phyloP scores from a whole-genome alignment of 495 filamentous ascomycete genomes.

The Penicillium parvum region DNA sequence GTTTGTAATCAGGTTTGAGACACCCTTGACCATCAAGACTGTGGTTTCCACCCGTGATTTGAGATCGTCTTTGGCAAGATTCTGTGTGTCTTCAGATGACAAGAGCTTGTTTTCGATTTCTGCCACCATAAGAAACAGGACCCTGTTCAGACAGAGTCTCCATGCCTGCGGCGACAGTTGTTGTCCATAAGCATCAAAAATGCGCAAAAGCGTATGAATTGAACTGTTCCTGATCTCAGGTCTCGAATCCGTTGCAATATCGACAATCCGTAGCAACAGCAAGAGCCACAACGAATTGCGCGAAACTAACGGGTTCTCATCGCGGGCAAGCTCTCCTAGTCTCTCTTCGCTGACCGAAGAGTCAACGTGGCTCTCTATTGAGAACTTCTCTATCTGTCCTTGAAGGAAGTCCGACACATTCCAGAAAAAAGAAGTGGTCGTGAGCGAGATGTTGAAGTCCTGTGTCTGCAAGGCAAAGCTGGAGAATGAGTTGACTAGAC shows the following conservation, averaged over 20 bases:
- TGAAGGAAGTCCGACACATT: conserved; percentile 84
- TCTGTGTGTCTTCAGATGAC: conserved; percentile 20
- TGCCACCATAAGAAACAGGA: conserved; percentile 72
- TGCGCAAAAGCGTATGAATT: conserved; percentile 83
- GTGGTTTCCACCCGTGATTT: conserved; percentile 73
- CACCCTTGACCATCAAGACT: conserved; percentile 65
- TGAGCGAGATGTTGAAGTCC: conserved; percentile 93
- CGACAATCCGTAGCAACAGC: conserved; percentile 70
- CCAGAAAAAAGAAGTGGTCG: conserved; percentile 92
- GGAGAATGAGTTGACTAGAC: conserved; percentile 82
- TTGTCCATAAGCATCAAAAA: conserved; percentile 87
- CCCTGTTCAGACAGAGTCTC: conserved; percentile 74
- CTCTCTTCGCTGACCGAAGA: conserved; percentile 38
- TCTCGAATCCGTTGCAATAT: conserved; percentile 70
- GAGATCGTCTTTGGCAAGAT: conserved; percentile 25
- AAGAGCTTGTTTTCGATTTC: conserved; percentile 31
- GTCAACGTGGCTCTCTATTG: conserved; percentile 40
- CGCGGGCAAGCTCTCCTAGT: conserved; percentile 31
- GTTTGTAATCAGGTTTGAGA: conserved; percentile 61
- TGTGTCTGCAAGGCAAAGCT: conserved; percentile 82
- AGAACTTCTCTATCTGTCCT: conserved; percentile 40
- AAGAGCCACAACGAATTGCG: conserved; percentile 73
- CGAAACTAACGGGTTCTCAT: conserved; percentile 37
- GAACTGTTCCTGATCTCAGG: conserved; percentile 89
- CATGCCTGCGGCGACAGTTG: conserved; percentile 73